phyloP scores from a whole-genome alignment of 768 basidiomycete species.

The Trametes villosa region DNA sequence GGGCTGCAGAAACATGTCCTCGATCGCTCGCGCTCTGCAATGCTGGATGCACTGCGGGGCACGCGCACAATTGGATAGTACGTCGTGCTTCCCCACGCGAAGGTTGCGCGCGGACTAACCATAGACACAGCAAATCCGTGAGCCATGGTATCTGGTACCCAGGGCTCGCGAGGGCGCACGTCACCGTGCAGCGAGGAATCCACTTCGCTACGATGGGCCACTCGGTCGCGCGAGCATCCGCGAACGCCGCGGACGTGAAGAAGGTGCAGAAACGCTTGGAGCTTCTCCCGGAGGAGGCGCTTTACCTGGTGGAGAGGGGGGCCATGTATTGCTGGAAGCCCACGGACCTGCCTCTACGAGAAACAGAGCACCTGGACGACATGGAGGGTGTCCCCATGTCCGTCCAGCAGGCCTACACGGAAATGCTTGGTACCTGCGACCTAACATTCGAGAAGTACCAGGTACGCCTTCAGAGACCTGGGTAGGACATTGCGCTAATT shows the following conservation, averaged over 20 bases:
- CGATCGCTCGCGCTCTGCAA: conserved; percentile 78
- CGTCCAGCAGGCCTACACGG: conserved; percentile 86
- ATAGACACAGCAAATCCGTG: conserved; percentile 63
- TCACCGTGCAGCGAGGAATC: conserved; percentile 78
- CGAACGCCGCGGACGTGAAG: conserved; percentile 33
- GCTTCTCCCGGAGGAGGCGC: conserved; percentile 91
- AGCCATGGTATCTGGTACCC: conserved; percentile 87
- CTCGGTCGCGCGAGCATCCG: conserved; percentile 60
- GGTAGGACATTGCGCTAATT: neutral
- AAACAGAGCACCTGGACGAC: conserved; percentile 35
- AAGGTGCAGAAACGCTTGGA: conserved; percentile 73
- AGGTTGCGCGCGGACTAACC: neutral
- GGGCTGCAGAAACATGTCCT: conserved; percentile 82
- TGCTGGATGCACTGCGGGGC: conserved; percentile 81
- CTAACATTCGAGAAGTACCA: conserved; percentile 88
- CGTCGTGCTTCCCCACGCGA: conserved; percentile 21
- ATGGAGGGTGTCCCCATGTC: conserved; percentile 76
- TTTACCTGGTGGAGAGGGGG: conserved; percentile 93
- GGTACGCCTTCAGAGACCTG: conserved; percentile 45
- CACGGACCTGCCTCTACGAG: conserved; percentile 27
- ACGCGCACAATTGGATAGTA: conserved; percentile 79
- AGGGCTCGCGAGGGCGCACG: conserved; percentile 61
- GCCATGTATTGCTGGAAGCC: conserved; percentile 84
- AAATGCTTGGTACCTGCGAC: conserved; percentile 81
- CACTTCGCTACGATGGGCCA: conserved; percentile 84